Percentiles rank a stretch among this genome's conserved stretches.
phyloP scores from a whole-genome alignment of 768 basidiomycete species.

The Lyophyllum shimeji region DNA sequence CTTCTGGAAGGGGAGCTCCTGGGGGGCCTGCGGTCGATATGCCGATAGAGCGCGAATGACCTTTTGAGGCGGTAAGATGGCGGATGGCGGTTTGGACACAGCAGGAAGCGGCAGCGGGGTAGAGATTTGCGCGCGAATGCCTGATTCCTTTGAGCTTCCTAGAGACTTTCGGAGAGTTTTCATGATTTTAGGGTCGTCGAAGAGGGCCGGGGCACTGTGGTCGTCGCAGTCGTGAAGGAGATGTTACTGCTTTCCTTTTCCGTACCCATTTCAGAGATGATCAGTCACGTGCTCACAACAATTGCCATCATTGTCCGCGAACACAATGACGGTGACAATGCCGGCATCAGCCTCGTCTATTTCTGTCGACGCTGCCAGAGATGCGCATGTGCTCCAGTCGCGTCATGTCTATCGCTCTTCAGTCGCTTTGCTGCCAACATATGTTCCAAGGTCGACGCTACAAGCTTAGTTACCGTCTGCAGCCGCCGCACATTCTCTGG shows the following conservation, averaged over 20 bases:
- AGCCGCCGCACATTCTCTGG: not conserved
- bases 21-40: slow-evolving; percentile 70
- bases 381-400: not conserved
- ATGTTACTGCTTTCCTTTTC: slow-evolving; percentile 12
- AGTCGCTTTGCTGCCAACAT: not conserved
- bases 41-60: slow-evolving; percentile 83
- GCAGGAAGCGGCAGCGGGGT: slow-evolving; percentile 66
- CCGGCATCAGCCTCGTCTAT: slow-evolving; percentile 1
- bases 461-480: not conserved
- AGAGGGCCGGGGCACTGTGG: slow-evolving; percentile 15
- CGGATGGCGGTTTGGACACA: slow-evolving; percentile 67
- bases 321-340: slow-evolving; percentile 4
- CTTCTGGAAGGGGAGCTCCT: slow-evolving; percentile 86
- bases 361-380: too few species aligned
- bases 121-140: slow-evolving; percentile 61
- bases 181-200: slow-evolving; percentile 44
- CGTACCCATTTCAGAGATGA: slow-evolving; percentile 19
- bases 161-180: slow-evolving; percentile 84
- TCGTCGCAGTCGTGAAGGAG: slow-evolving; percentile 29
- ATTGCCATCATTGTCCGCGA: slow-evolving; percentile 9
- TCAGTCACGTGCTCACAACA: slow-evolving; percentile 21
- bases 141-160: slow-evolving; percentile 58
- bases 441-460: not conserved
- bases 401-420: not conserved
- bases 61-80: slow-evolving; percentile 86